Evolutionary conservation across 768 basidiomycete species (phyloP).

Genomic region (Panellus pusillus): DNA sequence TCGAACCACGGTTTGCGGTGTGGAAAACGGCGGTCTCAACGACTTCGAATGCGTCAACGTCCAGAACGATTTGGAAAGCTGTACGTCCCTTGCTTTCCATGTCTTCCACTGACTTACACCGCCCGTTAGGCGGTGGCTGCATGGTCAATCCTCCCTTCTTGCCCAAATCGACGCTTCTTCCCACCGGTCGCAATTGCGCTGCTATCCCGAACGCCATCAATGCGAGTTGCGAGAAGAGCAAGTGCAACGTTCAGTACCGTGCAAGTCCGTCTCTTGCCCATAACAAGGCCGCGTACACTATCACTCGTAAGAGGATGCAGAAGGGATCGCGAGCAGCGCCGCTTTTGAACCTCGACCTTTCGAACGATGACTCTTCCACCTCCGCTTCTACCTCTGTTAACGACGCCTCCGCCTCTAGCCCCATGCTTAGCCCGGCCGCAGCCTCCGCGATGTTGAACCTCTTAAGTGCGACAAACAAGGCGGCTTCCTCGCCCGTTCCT

Average conservation of each 20-base stretch:
- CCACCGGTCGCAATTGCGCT: slow-evolving; percentile 7
- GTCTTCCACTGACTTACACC: background rate
- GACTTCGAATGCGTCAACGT: slow-evolving; percentile 16
- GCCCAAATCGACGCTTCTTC: background rate
- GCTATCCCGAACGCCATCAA: slow-evolving; percentile 3
- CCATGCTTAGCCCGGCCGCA: too few species aligned
- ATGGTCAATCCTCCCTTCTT: slow-evolving; percentile 5
- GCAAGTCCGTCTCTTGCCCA: too few species aligned
- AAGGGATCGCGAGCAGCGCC: too few species aligned
- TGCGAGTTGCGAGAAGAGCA: slow-evolving; percentile 11
- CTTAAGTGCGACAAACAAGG: too few species aligned
- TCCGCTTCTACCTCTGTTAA: too few species aligned
- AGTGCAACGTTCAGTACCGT: slow-evolving; percentile 13
- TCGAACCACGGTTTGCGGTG: slow-evolving; percentile 9
- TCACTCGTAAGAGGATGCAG: too few species aligned
- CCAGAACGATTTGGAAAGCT: slow-evolving; percentile 4
- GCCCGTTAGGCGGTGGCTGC: slow-evolving; percentile 15
- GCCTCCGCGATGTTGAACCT: too few species aligned
- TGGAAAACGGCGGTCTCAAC: background rate
- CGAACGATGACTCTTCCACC: too few species aligned
- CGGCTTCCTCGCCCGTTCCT: too few species aligned
- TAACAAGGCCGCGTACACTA: background rate
- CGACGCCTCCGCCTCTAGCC: too few species aligned
- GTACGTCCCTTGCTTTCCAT: background rate
- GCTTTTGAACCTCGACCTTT: too few species aligned